Conservation (phyloP, 2,329 filamentous ascomycete genomes). For the Fusarium tjaetaba region DNA sequence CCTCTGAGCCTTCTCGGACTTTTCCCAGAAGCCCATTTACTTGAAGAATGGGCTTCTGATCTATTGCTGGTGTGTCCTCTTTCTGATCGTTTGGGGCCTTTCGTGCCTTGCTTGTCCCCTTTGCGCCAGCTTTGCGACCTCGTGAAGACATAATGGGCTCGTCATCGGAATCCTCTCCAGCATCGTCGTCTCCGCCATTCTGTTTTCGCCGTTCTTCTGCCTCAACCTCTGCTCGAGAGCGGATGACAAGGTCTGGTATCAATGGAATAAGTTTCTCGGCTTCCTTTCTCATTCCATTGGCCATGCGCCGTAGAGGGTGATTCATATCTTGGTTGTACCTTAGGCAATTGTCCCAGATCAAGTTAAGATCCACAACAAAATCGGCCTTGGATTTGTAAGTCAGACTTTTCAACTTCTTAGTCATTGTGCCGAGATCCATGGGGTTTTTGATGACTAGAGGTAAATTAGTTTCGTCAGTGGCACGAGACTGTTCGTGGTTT, state of each 20-base stretch:
- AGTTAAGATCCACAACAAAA: conserved; percentile 90
- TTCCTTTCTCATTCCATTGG: conserved; percentile 95
- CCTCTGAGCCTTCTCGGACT: conserved; percentile 78
- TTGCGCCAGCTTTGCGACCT: conserved; percentile 83
- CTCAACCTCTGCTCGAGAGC: conserved; percentile 93
- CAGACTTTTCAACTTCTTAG: conserved; percentile 90
- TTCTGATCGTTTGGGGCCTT: conserved; percentile 78
- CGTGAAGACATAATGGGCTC: conserved; percentile 98
- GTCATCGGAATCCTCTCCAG: conserved; percentile 91
- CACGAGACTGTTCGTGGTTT: conserved; percentile 25
- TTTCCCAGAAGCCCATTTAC: conserved; percentile 71
- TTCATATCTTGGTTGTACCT: conserved; percentile 93
- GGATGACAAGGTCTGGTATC: conserved; percentile 91
- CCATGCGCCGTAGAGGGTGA: conserved; percentile 90
- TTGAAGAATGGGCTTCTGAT: conserved; percentile 77
- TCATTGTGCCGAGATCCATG: conserved; percentile 98
- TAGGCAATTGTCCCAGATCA: conserved; percentile 97
- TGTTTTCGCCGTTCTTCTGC: conserved; percentile 86
- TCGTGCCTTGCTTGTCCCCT: conserved; percentile 79
- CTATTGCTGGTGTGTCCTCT: conserved; percentile 80
- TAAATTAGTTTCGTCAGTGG: conserved; percentile 35
- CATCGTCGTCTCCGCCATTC: conserved; percentile 84
- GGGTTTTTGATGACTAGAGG: conserved; percentile 86
- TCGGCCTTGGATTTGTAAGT: conserved; percentile 91
- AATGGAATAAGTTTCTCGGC: conserved; percentile 95